Evolutionary conservation across 768 basidiomycete species (phyloP).

Genomic region (Suillus alpinus): DNA sequence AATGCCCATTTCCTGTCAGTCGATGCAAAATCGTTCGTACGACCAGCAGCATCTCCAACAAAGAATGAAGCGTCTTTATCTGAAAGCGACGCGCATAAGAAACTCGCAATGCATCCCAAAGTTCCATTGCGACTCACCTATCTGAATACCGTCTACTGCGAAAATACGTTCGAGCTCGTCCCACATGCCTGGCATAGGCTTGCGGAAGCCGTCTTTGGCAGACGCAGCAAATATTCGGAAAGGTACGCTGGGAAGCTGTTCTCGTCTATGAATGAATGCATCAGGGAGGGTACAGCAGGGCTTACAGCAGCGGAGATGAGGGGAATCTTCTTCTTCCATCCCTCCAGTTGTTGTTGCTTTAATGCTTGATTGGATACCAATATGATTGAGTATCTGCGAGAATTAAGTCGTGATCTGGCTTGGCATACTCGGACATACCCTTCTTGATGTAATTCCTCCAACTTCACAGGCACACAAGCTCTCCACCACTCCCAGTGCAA

Average conservation of each 20-base stretch:
- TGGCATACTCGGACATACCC: constrained; percentile 45
- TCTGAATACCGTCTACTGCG: constrained; percentile 49
- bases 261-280: not conserved
- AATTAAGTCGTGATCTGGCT: not conserved
- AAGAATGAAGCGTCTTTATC: constrained; percentile 70
- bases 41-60: constrained; percentile 89
- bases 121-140: constrained; percentile 47
- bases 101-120: not conserved
- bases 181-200: constrained; percentile 91
- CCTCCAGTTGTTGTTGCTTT: constrained; percentile 42
- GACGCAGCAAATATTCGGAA: constrained; percentile 79
- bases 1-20: constrained; percentile 86
- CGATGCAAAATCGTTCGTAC: constrained; percentile 71
- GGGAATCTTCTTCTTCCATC: constrained; percentile 78
- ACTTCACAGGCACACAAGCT: constrained; percentile 53
- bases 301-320: constrained; percentile 62
- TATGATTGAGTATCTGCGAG: constrained; percentile 61
- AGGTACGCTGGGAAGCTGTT: constrained; percentile 68
- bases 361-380: constrained; percentile 81
- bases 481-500: constrained; percentile 68
- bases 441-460: constrained; percentile 55
- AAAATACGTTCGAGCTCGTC: constrained; percentile 65
- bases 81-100: constrained; percentile 26
- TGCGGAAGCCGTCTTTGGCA: constrained; percentile 71
- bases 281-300: constrained; percentile 1